Evolutionary conservation across 73 alveolate genomes (phyloP), one percentile per base, ranked within the genome.

Genomic region (Paramecium pentaurelia): DNA sequence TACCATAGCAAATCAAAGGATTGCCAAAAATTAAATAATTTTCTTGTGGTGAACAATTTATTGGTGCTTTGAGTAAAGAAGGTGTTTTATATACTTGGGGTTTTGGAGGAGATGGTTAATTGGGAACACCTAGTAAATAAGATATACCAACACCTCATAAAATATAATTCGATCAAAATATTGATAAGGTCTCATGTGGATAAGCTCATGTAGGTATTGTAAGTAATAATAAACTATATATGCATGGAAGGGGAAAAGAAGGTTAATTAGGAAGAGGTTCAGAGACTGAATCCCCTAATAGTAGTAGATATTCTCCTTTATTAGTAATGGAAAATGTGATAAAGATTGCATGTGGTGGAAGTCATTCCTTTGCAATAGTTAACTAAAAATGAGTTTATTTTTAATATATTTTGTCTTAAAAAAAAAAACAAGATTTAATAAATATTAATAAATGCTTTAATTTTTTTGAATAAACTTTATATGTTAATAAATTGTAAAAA

Each of bases 161-260:
- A 20, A 27, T 89, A 8, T 60, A 71, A 44, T 89, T 89, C 44
- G 75, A 89, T 40, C 25, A 89, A 8, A 89, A 32, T 32, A 51
- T 89, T 9, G 75, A 64, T 42, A 71, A 27, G 18, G 71, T 89
- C n/a, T 71, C 94, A 22, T 89, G 94, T 71, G 94, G 94, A 42
- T 38, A 45, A 18, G 86, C 86, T 27, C 94, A 89, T 71, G 58
- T 83, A 27, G 94, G 92, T 8, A 42, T 89, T 8, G 44, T 89
- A 14, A 32, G 77, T 71, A 47, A 71, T 89, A 45, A 27, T 14
- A 71, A 89, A 59, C 40, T 89, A 3, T 89, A 71, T 18, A 71
- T 70, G 91, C 75, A 45, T 27, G 94, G 94, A 42, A 89, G 91
- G 51, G 94, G 94, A 89, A 89, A 73, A 47, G 90, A 89, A 73